Percentiles rank a stretch among this genome's conserved stretches.
phyloP scores from a whole-genome alignment of 2,329 filamentous ascomycete species.

The Xylariaceae sp. region DNA sequence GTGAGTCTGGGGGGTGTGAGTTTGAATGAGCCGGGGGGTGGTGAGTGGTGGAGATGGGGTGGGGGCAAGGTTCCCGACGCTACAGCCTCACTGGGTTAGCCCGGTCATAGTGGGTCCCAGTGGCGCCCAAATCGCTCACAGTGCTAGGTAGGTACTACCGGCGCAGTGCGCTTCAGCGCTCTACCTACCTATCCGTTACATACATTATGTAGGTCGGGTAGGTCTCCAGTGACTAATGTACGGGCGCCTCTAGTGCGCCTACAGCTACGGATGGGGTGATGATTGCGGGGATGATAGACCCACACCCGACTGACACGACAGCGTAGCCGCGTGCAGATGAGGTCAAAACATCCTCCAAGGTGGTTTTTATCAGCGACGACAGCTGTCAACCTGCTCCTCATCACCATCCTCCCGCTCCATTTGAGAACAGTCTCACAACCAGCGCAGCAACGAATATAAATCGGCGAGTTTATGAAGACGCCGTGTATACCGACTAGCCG shows the following conservation, averaged over 20 bases:
- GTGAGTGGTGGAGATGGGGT: not conserved
- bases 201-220: too few relatives aligned
- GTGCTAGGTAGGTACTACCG: too few relatives aligned
- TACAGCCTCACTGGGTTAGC: not conserved
- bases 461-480: not conserved
- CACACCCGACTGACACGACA: constrained; percentile 16
- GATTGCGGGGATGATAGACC: constrained; percentile 4
- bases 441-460: not conserved
- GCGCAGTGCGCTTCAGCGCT: too few relatives aligned
- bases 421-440: not conserved
- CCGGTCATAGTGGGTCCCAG: not conserved
- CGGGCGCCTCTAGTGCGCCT: not conserved
- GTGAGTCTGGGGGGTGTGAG: not conserved
- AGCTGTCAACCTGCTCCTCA: constrained; percentile 9
- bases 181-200: too few relatives aligned
- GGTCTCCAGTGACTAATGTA: too few relatives aligned
- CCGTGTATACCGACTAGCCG: constrained; percentile 4
- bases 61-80: not conserved
- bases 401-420: constrained; percentile 1
- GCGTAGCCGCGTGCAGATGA: constrained; percentile 15
- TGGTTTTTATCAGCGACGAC: constrained; percentile 14
- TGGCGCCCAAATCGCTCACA: not conserved
- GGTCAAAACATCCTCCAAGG: constrained; percentile 18
- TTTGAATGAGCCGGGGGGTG: not conserved
- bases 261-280: not conserved